phyloP scores from a whole-genome alignment of 1,284 basidiomycete species.

The Cutaneotrichosporon sp. region DNA sequence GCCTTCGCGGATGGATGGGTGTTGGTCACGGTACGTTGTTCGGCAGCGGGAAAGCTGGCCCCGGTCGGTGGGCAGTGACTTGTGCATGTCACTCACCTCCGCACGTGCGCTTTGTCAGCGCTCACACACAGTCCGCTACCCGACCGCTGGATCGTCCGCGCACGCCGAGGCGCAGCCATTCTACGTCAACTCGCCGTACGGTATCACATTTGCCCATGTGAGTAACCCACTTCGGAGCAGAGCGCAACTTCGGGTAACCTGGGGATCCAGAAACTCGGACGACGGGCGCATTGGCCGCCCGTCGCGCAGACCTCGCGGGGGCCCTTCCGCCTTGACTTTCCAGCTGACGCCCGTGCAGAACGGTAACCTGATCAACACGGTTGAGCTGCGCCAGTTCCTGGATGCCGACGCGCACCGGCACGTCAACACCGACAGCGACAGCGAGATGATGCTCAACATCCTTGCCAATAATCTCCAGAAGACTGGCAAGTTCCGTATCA shows the following conservation, averaged over 20 bases:
- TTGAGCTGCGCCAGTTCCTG: constrained; percentile 79
- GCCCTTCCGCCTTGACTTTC: no score
- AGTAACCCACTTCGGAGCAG: constrained; percentile 36
- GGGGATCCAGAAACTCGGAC: neutral
- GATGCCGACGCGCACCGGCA: constrained; percentile 96
- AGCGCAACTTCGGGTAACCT: neutral
- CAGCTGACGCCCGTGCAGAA: constrained; percentile 58
- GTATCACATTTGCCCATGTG: constrained; percentile 96
- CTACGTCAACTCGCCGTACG: constrained; percentile 95
- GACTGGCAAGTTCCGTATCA: constrained; percentile 97
- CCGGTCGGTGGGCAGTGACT: no score
- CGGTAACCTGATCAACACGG: constrained; percentile 96
- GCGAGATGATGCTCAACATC: constrained; percentile 93
- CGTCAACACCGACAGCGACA: constrained; percentile 98
- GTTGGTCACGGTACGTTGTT: constrained; percentile 88
- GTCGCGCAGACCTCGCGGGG: no score
- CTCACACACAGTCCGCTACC: constrained; percentile 71
- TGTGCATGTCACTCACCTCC: no score
- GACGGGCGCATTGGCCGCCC: no score
- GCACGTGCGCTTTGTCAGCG: no score
- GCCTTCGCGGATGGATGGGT: constrained; percentile 89
- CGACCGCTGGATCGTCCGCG: constrained; percentile 94
- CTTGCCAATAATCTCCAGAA: constrained; percentile 97
- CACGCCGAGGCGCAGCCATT: constrained; percentile 99
- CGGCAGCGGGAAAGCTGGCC: no score